These are phyloP conservation scores for Ceratorhiza oryzae-sativae DNA, from an alignment of 1,284 basidiomycete species.

Conservation along the genomic window DNA sequence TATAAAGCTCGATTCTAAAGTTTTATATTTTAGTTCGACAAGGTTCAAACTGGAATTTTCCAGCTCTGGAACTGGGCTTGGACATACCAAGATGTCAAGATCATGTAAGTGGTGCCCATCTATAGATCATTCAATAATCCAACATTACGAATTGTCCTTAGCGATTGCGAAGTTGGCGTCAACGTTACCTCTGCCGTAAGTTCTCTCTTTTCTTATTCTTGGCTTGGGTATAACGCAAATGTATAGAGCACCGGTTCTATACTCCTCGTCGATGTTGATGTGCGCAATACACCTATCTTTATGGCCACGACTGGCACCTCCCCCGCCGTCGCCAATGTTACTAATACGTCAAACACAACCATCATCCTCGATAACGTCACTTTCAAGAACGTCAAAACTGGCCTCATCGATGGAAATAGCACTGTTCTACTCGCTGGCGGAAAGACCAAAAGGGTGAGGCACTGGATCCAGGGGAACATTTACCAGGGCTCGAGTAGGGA, in stretches of 20 bases:
- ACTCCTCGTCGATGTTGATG: constrained; percentile 67
- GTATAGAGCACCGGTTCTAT: constrained; percentile 59
- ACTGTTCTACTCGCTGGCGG: constrained; percentile 62
- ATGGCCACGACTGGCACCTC: constrained; percentile 59
- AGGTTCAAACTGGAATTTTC: constrained; percentile 57
- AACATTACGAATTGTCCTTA: neutral
- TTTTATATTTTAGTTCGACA: constrained; percentile 54
- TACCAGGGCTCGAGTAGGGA: constrained; percentile 58
- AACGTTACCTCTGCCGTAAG: constrained; percentile 58
- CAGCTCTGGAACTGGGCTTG: constrained; percentile 54
- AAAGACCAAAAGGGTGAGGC: constrained; percentile 55
- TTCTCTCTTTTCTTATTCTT: constrained; percentile 38
- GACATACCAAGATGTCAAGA: constrained; percentile 66
- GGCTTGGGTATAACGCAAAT: neutral
- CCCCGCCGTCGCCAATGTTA: constrained; percentile 44
- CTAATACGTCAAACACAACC: constrained; percentile 53
- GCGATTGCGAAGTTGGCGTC: constrained; percentile 53
- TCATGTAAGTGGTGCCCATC: constrained; percentile 60
- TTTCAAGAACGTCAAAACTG: constrained; percentile 42
- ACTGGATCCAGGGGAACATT: constrained; percentile 72
- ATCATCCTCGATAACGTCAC: constrained; percentile 57
- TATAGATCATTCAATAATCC: neutral
- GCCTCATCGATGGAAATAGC: constrained; percentile 55
- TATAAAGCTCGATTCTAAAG: neutral
- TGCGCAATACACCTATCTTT: constrained; percentile 53